A percentile compares a stretch with the other conserved stretches of the same genome.
Evolutionary conservation across 331 rosid species (phyloP).

Genomic region (Acacia concinna): DNA sequence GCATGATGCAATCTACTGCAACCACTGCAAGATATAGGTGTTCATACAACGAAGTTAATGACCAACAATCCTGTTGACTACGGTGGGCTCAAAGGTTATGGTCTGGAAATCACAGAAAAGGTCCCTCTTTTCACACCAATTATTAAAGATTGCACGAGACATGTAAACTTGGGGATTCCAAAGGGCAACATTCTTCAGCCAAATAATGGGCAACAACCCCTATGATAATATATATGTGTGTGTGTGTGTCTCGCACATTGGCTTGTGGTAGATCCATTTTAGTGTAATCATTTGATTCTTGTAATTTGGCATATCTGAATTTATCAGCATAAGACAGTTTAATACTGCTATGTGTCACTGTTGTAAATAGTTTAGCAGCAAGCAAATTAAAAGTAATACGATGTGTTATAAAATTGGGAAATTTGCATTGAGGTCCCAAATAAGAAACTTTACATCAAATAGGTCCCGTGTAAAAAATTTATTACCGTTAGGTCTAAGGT

Average conservation of each 20-base stretch:
- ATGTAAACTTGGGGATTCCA: slow-evolving; percentile 32
- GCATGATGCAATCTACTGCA: slow-evolving; percentile 27
- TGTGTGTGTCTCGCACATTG: too few species aligned
- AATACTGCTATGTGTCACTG: background rate
- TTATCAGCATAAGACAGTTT: background rate
- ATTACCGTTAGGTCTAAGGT: too few species aligned
- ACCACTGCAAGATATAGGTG: slow-evolving; percentile 49
- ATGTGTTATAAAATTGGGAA: too few species aligned
- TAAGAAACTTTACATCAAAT: too few species aligned
- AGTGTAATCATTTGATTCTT: background rate
- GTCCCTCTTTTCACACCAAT: background rate
- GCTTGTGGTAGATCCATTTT: background rate
- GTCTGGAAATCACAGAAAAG: background rate
- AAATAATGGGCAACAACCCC: background rate
- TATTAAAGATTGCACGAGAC: background rate
- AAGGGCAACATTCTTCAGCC: background rate
- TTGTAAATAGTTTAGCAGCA: background rate
- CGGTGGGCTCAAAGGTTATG: slow-evolving; percentile 16
- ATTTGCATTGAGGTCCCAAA: too few species aligned
- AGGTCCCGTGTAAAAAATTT: too few species aligned
- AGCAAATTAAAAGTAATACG: background rate
- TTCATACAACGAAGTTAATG: slow-evolving; percentile 54
- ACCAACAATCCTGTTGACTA: slow-evolving; percentile 51
- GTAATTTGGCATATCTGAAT: background rate
- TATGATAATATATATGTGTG: background rate